Evolutionary conservation across 345 rosid species (phyloP).

Genomic region (Aegle marmelos): DNA sequence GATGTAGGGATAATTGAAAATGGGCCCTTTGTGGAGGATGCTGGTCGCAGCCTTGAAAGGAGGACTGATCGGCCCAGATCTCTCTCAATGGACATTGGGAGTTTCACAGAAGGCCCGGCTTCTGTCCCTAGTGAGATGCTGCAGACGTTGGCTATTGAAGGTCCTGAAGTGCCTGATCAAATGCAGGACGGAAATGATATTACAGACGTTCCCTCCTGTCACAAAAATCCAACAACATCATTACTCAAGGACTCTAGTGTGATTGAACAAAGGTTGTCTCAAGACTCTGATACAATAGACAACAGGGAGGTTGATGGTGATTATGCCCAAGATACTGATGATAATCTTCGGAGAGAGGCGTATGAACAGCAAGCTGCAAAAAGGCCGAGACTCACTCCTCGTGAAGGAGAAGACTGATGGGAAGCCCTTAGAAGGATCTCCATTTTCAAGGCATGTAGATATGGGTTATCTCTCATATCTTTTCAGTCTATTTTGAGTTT

Average conservation of each 20-base stretch:
- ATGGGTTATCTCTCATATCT: not conserved
- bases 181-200: slow-evolving; percentile 15
- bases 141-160: slow-evolving; percentile 25
- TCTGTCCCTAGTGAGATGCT: slow-evolving; percentile 26
- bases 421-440: slow-evolving; percentile 28
- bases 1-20: slow-evolving; percentile 56
- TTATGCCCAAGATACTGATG: not conserved
- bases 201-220: slow-evolving; percentile 7
- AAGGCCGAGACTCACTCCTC: slow-evolving; percentile 43
- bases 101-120: slow-evolving; percentile 9
- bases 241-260: slow-evolving; percentile 19
- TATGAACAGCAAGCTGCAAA: slow-evolving; percentile 55
- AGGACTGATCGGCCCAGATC: slow-evolving; percentile 22
- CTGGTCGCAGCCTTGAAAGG: slow-evolving; percentile 17
- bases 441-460: slow-evolving; percentile 17
- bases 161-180: slow-evolving; percentile 22
- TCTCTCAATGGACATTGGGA: slow-evolving; percentile 22
- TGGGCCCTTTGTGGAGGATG: slow-evolving; percentile 17
- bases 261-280: slow-evolving; percentile 32
- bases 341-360: slow-evolving; percentile 18
- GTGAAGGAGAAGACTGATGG: slow-evolving; percentile 26
- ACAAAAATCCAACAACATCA: slow-evolving; percentile 15
- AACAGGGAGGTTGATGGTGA: slow-evolving; percentile 13
- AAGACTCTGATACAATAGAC: slow-evolving; percentile 19
- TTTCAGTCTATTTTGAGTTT: not conserved